Evolutionary conservation across 805 yeast genomes (phyloP).

Genomic region (Hanseniaspora vineae): DNA sequence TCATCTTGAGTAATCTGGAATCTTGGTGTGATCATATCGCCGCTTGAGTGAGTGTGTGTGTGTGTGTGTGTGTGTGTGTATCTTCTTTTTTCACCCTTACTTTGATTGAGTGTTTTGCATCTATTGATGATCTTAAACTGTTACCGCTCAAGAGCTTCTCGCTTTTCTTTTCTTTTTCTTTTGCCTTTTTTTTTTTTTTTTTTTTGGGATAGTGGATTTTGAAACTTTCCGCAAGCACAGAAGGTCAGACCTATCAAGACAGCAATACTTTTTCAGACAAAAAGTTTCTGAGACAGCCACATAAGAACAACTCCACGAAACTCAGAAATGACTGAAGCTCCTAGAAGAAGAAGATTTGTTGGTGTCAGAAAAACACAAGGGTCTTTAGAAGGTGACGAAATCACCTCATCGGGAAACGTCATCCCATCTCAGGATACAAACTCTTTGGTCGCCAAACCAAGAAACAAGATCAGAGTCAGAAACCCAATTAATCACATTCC

Average conservation of each 20-base stretch:
- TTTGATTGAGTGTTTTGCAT: no score
- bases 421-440: conserved; percentile 8
- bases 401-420: conserved; percentile 12
- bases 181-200: neutral
- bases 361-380: conserved; percentile 31
- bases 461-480: conserved; percentile 28
- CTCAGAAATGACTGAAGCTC: neutral
- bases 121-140: no score
- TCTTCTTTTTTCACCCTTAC: no score
- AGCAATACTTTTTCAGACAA: neutral
- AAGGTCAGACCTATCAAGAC: no score
- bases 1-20: conserved; percentile 71
- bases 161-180: neutral
- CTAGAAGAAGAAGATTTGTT: conserved; percentile 40
- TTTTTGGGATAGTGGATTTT: neutral
- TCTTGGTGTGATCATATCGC: conserved; percentile 77
- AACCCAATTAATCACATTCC: conserved; percentile 81
- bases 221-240: no score
- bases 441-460: conserved; percentile 17
- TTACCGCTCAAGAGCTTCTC: no score
- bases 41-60: no score
- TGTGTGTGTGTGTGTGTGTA: no score
- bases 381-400: conserved; percentile 16
- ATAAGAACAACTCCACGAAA: neutral
- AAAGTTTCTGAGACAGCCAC: neutral